Conservation (phyloP, 2,329 filamentous ascomycete genomes). For the Ophiostoma piceae region DNA sequence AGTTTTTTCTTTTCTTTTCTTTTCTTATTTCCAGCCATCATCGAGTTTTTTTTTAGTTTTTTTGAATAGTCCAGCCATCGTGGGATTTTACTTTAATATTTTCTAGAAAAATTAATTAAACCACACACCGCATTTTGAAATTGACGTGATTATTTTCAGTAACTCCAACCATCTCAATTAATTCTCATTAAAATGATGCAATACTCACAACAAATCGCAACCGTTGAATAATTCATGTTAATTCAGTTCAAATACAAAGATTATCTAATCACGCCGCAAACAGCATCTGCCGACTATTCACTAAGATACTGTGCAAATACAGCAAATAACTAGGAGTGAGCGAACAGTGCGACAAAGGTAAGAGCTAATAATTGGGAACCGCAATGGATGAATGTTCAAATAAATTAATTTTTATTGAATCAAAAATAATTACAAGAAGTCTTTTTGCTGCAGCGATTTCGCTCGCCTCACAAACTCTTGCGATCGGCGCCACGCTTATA, state of each 20-base stretch:
- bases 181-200: too few species aligned
- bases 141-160: too few species aligned
- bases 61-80: not conserved
- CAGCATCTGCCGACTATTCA: too few species aligned
- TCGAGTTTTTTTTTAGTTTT: too few species aligned
- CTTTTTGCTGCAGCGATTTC: not conserved
- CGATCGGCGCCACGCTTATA: not conserved
- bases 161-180: too few species aligned
- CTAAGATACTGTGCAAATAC: not conserved
- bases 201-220: too few species aligned
- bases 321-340: too few species aligned
- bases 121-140: not conserved
- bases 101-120: not conserved
- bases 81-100: not conserved
- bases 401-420: not conserved
- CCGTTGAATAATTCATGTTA: too few species aligned
- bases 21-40: too few species aligned
- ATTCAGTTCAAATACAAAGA: too few species aligned
- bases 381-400: not conserved
- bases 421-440: not conserved
- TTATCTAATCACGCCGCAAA: not conserved
- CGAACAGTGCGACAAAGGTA: too few species aligned
- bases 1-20: conserved; percentile 10
- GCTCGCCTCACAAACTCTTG: not conserved
- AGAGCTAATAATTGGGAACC: too few species aligned